Evolutionary conservation across 75 land plant genomes (phyloP).

Genomic region (Adiantum capillusveneris): DNA sequence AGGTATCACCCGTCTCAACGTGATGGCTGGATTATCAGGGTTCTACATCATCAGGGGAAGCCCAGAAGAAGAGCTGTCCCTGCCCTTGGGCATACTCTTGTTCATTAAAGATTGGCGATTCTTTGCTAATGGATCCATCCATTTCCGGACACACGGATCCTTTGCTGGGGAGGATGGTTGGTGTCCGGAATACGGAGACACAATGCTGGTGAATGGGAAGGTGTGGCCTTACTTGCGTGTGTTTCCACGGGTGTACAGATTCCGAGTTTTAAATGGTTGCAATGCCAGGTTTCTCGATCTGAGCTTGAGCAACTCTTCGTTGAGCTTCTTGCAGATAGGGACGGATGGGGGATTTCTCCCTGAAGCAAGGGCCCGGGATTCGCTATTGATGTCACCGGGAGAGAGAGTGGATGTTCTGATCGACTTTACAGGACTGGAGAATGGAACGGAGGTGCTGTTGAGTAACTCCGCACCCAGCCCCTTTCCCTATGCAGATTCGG

Average conservation of each 20-base stretch:
- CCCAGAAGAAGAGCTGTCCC: no score
- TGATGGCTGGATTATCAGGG: constrained; percentile 27
- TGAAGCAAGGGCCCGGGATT: background rate
- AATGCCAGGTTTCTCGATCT: constrained; percentile 30
- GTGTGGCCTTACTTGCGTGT: constrained; percentile 35
- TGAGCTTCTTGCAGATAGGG: constrained; percentile 18
- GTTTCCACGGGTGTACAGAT: constrained; percentile 21
- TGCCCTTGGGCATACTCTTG: no score
- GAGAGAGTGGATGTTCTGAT: constrained; percentile 25
- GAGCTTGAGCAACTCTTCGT: constrained; percentile 2
- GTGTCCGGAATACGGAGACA: constrained; percentile 39
- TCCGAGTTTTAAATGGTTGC: constrained; percentile 21
- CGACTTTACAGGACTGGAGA: constrained; percentile 12
- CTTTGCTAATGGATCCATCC: constrained; percentile 14
- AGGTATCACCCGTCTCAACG: constrained; percentile 25
- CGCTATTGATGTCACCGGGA: constrained; percentile 17
- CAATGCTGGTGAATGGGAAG: constrained; percentile 37
- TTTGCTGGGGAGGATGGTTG: constrained; percentile 28
- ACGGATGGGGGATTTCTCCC: constrained; percentile 22
- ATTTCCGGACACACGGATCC: constrained; percentile 13
- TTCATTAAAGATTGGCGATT: background rate
- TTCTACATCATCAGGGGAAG: constrained; percentile 15
- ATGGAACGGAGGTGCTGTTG: background rate
- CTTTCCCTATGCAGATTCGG: constrained; percentile 23
- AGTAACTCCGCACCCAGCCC: constrained; percentile 9